phyloP scores from a whole-genome alignment of 768 basidiomycete genomes.

The Mycena latifolia region DNA sequence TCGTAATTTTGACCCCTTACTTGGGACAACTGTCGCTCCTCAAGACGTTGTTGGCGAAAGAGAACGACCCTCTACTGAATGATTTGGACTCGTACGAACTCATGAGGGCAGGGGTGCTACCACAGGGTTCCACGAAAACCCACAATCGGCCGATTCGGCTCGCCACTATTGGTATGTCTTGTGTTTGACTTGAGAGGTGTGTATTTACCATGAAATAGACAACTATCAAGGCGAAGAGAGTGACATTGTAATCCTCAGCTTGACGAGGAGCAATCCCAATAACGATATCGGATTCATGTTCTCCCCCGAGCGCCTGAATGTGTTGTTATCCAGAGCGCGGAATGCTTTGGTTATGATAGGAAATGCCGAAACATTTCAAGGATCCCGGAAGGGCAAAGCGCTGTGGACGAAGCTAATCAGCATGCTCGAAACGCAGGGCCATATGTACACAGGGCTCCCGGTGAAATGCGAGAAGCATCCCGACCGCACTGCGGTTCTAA shows the following conservation, averaged over 20 bases:
- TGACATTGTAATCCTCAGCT: slow-evolving; percentile 70
- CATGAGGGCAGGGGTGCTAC: slow-evolving; percentile 64
- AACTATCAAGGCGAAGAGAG: slow-evolving; percentile 85
- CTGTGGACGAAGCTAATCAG: slow-evolving; percentile 65
- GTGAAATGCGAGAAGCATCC: slow-evolving; percentile 69
- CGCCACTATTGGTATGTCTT: slow-evolving; percentile 69
- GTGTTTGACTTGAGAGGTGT: background rate
- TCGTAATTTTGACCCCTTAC: slow-evolving; percentile 78
- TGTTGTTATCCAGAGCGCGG: slow-evolving; percentile 76
- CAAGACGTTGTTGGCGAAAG: slow-evolving; percentile 55
- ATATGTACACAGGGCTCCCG: slow-evolving; percentile 74
- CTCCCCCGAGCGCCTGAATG: slow-evolving; percentile 77
- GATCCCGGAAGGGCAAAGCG: slow-evolving; percentile 60
- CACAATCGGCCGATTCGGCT: slow-evolving; percentile 63
- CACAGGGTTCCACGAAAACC: slow-evolving; percentile 50
- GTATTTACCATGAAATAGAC: slow-evolving; percentile 46
- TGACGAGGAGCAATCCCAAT: slow-evolving; percentile 69
- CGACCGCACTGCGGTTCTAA: slow-evolving; percentile 51
- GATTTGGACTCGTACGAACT: slow-evolving; percentile 74
- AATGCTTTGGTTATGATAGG: slow-evolving; percentile 75
- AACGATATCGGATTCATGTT: slow-evolving; percentile 79
- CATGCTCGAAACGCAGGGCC: slow-evolving; percentile 52
- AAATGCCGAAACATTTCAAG: slow-evolving; percentile 67
- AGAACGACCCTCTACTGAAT: slow-evolving; percentile 71
- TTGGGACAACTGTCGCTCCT: slow-evolving; percentile 70